Percentiles rank a stretch among this genome's conserved stretches.
These are phyloP conservation scores for Lichtheimia corymbifera DNA, from an alignment of 371 early-diverging fungal species.

Conservation along the genomic window DNA sequence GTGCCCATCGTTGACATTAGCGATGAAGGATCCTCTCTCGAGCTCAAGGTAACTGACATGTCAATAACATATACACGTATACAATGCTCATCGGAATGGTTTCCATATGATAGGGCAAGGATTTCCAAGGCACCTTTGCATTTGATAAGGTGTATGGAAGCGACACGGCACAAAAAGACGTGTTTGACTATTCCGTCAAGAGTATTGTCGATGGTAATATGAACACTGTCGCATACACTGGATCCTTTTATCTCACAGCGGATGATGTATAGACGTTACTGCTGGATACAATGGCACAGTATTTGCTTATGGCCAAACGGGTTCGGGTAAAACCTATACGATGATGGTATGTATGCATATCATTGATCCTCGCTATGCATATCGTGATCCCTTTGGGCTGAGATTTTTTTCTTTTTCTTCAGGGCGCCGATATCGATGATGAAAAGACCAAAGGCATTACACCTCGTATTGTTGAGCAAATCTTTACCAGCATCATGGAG, in stretches of 20 bases:
- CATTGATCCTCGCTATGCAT: constrained; percentile 4
- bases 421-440: constrained; percentile 92
- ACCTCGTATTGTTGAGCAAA: constrained; percentile 90
- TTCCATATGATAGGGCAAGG: constrained; percentile 67
- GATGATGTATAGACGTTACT: constrained; percentile 56
- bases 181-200: constrained; percentile 89
- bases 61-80: background rate
- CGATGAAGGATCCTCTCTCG: constrained; percentile 79
- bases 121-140: constrained; percentile 78
- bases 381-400: constrained; percentile 59
- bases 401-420: constrained; percentile 61
- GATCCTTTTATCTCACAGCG: background rate
- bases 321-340: constrained; percentile 98
- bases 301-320: constrained; percentile 99
- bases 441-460: constrained; percentile 91
- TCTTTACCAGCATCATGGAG: constrained; percentile 84
- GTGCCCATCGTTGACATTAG: constrained; percentile 80
- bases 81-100: background rate
- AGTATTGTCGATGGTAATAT: constrained; percentile 86
- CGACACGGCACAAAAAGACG: constrained; percentile 76
- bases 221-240: background rate
- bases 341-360: constrained; percentile 87
- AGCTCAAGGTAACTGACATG: constrained; percentile 58
- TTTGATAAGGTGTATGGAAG: constrained; percentile 92
- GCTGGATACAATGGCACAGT: constrained; percentile 96